phyloP scores from a whole-genome alignment of 2,329 filamentous ascomycete species.

The Pseudogymnoascus sp. region DNA sequence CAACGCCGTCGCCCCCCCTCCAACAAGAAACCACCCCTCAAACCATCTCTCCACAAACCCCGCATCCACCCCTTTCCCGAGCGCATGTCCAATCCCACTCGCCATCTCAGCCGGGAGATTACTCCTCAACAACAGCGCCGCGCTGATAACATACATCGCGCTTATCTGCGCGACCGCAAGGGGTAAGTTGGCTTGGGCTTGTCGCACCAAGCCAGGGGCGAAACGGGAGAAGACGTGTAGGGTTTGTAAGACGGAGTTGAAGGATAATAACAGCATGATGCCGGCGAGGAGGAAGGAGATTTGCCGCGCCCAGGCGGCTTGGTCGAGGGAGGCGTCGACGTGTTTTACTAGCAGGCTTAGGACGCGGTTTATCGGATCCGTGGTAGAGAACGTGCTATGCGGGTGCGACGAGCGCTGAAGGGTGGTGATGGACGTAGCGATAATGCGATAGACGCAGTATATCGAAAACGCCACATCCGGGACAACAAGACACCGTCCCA shows the following conservation, averaged over 20 bases:
- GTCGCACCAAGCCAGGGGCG: constrained; percentile 64
- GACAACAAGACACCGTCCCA: constrained; percentile 57
- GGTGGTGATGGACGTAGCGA: constrained; percentile 62
- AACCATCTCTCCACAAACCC: constrained; percentile 77
- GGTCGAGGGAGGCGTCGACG: constrained; percentile 77
- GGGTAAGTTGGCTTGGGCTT: constrained; percentile 66
- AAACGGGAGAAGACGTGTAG: constrained; percentile 74
- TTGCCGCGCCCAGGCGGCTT: constrained; percentile 74
- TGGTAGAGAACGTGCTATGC: constrained; percentile 50
- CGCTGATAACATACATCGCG: constrained; percentile 78
- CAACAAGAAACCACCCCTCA: constrained; percentile 74
- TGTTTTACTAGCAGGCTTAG: constrained; percentile 74
- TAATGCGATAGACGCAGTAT: constrained; percentile 80
- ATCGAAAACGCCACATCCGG: constrained; percentile 63
- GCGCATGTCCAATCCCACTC: constrained; percentile 66
- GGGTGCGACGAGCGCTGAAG: constrained; percentile 49
- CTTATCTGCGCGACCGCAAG: constrained; percentile 73
- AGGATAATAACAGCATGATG: constrained; percentile 73
- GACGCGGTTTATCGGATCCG: constrained; percentile 78
- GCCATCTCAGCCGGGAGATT: constrained; percentile 73
- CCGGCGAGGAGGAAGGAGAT: constrained; percentile 79
- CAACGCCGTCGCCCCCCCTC: constrained; percentile 57
- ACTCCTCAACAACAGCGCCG: constrained; percentile 67
- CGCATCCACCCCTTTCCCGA: constrained; percentile 65
- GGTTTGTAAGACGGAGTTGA: constrained; percentile 78